Conservation (phyloP, 495 filamentous ascomycete genomes). For the Penicillium psychrofluorescens region DNA sequence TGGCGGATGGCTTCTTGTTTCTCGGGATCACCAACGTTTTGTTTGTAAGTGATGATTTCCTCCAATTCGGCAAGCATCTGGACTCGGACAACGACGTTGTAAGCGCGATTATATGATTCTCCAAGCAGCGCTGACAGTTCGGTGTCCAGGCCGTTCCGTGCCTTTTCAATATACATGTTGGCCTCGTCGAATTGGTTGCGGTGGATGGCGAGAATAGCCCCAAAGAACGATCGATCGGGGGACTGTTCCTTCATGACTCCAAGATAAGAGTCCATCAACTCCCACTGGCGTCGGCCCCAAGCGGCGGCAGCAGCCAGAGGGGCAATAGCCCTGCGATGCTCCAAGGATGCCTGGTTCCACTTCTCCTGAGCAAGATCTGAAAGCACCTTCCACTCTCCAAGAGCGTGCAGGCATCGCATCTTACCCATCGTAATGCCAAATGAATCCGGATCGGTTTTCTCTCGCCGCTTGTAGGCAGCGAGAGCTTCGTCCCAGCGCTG, state of each 20-base stretch:
- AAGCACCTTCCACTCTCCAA: constrained; percentile 94
- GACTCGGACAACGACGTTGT: constrained; percentile 89
- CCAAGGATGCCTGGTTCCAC: constrained; percentile 77
- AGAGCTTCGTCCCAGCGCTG: constrained; percentile 99
- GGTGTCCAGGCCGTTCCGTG: constrained; percentile 86
- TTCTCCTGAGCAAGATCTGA: constrained; percentile 84
- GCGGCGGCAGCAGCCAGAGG: constrained; percentile 90
- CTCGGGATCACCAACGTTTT: constrained; percentile 64
- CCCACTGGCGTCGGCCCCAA: constrained; percentile 97
- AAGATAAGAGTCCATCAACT: constrained; percentile 94
- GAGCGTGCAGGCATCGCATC: constrained; percentile 95
- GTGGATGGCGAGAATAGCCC: constrained; percentile 86
- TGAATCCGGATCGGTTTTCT: constrained; percentile 60
- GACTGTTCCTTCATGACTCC: constrained; percentile 88
- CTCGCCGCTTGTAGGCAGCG: constrained; percentile 76
- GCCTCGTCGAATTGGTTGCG: constrained; percentile 92
- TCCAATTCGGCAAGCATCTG: constrained; percentile 99
- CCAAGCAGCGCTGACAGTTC: constrained; percentile 91
- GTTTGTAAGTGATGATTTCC: constrained; percentile 96
- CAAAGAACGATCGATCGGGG: constrained; percentile 94
- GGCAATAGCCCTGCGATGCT: constrained; percentile 81
- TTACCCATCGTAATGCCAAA: constrained; percentile 98
- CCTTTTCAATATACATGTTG: constrained; percentile 75
- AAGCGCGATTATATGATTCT: constrained; percentile 94
- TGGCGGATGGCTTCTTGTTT: constrained; percentile 85